These are phyloP conservation scores for Xylaria grammica DNA, from an alignment of 495 filamentous ascomycete species.

Conservation along the genomic window DNA sequence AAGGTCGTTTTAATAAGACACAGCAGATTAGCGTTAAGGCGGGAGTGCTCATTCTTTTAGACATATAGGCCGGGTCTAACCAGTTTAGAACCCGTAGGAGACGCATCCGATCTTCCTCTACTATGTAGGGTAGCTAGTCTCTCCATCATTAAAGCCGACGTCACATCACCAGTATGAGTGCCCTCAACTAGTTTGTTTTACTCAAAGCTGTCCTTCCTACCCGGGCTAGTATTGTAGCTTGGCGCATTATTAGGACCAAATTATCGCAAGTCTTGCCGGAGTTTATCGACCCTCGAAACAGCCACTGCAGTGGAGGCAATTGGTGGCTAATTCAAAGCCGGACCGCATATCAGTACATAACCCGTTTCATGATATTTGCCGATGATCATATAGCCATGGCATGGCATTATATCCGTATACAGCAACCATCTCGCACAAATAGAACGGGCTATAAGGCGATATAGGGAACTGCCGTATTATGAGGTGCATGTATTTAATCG, in stretches of 20 bases:
- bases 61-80: neutral
- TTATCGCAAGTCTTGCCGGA: neutral
- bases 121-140: neutral
- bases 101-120: neutral
- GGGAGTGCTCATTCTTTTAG: neutral
- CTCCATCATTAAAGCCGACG: neutral
- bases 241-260: neutral
- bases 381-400: neutral
- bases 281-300: neutral
- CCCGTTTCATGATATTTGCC: neutral
- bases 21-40: too few species aligned
- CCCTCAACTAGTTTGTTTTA: neutral
- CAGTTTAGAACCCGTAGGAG: neutral
- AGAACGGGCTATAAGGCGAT: neutral
- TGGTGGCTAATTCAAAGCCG: slow-evolving; percentile 18
- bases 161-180: neutral
- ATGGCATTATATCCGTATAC: slow-evolving; percentile 9
- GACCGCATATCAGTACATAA: neutral
- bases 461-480: too few species aligned
- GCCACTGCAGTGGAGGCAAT: slow-evolving; percentile 1
- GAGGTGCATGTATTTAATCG: neutral
- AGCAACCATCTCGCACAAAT: slow-evolving; percentile 1
- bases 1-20: too few species aligned
- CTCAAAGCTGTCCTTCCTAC: neutral
- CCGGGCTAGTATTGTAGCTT: neutral